Percentiles rank a stretch among this genome's conserved stretches.
Conservation (phyloP, 2,329 filamentous ascomycete genomes). For the Diplodia seriata region DNA sequence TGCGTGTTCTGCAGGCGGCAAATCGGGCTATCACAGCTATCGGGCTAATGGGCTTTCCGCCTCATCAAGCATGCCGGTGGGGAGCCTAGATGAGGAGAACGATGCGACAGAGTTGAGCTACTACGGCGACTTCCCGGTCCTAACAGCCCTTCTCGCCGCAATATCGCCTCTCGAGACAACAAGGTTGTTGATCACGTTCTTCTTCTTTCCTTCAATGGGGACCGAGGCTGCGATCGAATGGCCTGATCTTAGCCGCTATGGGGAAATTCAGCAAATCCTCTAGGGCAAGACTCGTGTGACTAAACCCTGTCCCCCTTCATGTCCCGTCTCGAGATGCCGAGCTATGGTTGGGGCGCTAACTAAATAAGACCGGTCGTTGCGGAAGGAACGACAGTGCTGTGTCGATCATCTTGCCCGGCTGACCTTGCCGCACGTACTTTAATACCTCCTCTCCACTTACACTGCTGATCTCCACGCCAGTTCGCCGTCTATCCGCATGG, state of each 20-base stretch:
- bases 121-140: neutral
- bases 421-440: slow-evolving; percentile 2
- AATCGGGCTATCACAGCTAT: neutral
- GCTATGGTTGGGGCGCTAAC: neutral
- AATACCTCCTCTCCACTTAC: neutral
- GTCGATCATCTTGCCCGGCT: slow-evolving; percentile 1
- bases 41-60: too few relatives aligned
- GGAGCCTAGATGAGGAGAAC: too few relatives aligned
- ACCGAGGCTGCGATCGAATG: neutral
- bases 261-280: neutral
- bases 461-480: neutral
- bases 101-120: neutral
- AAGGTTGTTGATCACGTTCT: neutral
- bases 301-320: neutral
- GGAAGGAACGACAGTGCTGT: neutral
- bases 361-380: neutral
- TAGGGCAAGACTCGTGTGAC: too few relatives aligned
- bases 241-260: neutral
- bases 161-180: neutral
- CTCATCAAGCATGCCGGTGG: neutral
- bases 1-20: neutral
- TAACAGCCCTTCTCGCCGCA: neutral
- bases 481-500: neutral
- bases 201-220: neutral
- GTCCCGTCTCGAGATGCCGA: neutral